Percentiles rank a stretch among this genome's conserved stretches.
Conservation (phyloP, 768 basidiomycete species). For the Leucosporidium creatinivorum region DNA sequence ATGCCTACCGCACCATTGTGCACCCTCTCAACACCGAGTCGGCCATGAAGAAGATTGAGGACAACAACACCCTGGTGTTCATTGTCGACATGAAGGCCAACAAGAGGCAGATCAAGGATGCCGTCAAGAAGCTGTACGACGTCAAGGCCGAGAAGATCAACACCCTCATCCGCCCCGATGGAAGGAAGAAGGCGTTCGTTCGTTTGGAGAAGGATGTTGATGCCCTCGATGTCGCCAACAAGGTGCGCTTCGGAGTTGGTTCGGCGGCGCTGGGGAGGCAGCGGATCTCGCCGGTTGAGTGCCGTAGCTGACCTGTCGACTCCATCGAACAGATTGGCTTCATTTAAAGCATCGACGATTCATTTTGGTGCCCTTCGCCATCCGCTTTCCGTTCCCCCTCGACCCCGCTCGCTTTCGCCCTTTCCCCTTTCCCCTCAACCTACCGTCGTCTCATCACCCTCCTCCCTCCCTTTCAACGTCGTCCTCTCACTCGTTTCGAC, state of each 20-base stretch:
- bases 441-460: too few species aligned
- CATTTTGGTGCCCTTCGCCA: too few species aligned
- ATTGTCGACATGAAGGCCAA: slow-evolving; percentile 90
- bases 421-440: too few species aligned
- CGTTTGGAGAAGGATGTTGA: slow-evolving; percentile 92
- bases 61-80: slow-evolving; percentile 98
- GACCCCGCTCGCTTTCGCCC: too few species aligned
- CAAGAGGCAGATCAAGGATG: slow-evolving; percentile 99
- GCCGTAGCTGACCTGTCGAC: background rate
- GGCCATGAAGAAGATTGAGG: slow-evolving; percentile 99
- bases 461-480: too few species aligned
- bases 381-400: too few species aligned
- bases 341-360: slow-evolving; percentile 53
- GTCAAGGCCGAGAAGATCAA: slow-evolving; percentile 94
- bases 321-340: slow-evolving; percentile 66
- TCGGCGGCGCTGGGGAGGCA: background rate
- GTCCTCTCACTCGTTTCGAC: too few species aligned
- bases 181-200: slow-evolving; percentile 99
- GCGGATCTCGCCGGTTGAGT: too few species aligned
- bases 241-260: slow-evolving; percentile 38
- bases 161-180: slow-evolving; percentile 96
- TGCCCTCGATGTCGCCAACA: slow-evolving; percentile 94
- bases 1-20: slow-evolving; percentile 89
- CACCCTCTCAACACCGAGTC: slow-evolving; percentile 56
- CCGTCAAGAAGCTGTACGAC: slow-evolving; percentile 98